phyloP scores from a whole-genome alignment of 2,329 filamentous ascomycete species.

The Fusarium sp. region DNA sequence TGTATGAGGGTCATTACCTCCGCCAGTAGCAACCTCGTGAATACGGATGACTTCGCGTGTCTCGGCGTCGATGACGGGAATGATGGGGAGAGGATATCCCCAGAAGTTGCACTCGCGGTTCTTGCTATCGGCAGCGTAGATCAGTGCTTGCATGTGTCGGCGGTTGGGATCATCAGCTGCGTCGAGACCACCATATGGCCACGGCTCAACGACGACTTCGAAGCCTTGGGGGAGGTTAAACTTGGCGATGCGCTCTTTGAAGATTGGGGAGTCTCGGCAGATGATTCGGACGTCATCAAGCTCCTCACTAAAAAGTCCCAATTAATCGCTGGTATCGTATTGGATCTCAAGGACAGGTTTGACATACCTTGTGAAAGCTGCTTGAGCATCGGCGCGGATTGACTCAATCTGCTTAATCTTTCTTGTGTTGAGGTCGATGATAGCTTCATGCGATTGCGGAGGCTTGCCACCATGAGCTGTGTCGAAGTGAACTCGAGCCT shows the following conservation, averaged over 20 bases:
- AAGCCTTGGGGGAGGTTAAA: conserved; percentile 44
- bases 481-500: background rate
- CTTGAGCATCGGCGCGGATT: background rate
- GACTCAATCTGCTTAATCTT: background rate
- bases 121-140: conserved; percentile 45
- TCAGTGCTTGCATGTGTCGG: conserved; percentile 47
- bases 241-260: background rate
- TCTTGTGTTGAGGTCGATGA: fast-evolving
- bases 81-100: conserved; percentile 61
- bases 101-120: conserved; percentile 63
- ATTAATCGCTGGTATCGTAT: background rate
- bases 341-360: fast-evolving
- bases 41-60: conserved; percentile 47
- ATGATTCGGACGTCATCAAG: background rate
- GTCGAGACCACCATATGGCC: conserved; percentile 47
- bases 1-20: conserved; percentile 38
- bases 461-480: background rate
- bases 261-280: background rate
- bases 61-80: conserved; percentile 52
- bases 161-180: conserved; percentile 38
- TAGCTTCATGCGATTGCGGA: background rate
- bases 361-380: background rate
- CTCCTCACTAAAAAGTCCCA: background rate
- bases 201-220: conserved; percentile 47
- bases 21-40: conserved; percentile 48